These are phyloP conservation scores for Przewalskia tangutica DNA, from an alignment of 257 asterid species.

Conservation along the genomic window DNA sequence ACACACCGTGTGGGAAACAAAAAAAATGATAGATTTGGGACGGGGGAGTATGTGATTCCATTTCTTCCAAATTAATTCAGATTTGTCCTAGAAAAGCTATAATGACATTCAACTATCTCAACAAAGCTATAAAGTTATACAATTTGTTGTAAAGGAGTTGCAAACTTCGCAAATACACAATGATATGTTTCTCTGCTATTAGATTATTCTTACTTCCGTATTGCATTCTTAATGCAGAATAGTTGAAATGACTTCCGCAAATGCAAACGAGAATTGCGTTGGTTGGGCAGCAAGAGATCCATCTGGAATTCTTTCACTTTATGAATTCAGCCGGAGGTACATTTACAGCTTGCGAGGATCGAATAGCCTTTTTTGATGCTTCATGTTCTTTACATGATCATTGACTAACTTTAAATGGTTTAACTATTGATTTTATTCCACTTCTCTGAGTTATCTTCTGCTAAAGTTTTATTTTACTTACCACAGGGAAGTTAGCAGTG, in stretches of 20 bases:
- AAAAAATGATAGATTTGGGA: neutral
- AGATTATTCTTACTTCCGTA: neutral
- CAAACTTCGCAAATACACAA: neutral
- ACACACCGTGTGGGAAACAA: neutral
- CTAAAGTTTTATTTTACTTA: neutral
- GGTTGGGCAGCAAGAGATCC: conserved; percentile 88
- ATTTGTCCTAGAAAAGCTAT: neutral
- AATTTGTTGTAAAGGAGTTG: neutral
- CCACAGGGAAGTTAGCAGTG: conserved; percentile 52
- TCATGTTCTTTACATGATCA: neutral
- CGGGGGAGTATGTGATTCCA: neutral
- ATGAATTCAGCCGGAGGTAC: conserved; percentile 64
- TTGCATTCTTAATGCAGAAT: neutral
- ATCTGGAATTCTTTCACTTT: conserved; percentile 77
- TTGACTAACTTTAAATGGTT: neutral
- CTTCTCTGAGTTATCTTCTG: neutral
- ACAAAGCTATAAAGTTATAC: neutral
- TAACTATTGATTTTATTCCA: neutral
- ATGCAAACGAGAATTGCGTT: conserved; percentile 35
- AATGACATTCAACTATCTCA: neutral
- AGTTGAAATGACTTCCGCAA: conserved; percentile 26
- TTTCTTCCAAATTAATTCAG: neutral
- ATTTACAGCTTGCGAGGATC: neutral
- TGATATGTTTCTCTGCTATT: neutral
- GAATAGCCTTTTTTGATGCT: neutral